A percentile compares a stretch with the other conserved stretches of the same genome.
phyloP scores from a whole-genome alignment of 192 early-diverging fungal species.

The Mortierella antarctica region DNA sequence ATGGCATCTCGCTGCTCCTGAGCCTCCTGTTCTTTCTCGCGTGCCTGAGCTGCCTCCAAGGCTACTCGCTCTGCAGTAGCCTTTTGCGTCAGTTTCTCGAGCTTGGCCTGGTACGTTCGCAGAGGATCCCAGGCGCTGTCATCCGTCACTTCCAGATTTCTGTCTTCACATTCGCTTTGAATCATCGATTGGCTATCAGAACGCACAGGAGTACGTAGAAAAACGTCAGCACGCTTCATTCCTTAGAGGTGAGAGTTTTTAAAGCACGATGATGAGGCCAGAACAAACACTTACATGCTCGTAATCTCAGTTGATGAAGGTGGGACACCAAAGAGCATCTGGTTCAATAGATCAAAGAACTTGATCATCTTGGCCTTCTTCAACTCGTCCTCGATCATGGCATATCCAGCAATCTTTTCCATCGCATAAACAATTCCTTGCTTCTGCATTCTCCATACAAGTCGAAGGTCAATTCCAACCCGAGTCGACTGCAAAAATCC shows the following conservation, averaged over 20 bases:
- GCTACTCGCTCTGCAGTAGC: constrained; percentile 29
- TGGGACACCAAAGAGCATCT: constrained; percentile 49
- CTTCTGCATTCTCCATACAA: constrained; percentile 52
- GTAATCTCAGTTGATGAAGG: constrained; percentile 41
- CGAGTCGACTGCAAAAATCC: constrained; percentile 35
- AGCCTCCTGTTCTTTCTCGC: background rate
- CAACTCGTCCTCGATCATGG: constrained; percentile 11
- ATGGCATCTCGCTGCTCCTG: background rate
- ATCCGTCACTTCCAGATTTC: constrained; percentile 19
- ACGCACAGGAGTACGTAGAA: background rate
- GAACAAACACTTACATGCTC: constrained; percentile 50
- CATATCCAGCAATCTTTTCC: constrained; percentile 29
- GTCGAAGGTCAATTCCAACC: constrained; percentile 14
- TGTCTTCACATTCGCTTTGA: constrained; percentile 30
- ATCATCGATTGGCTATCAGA: constrained; percentile 53
- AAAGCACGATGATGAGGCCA: background rate
- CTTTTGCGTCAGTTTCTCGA: constrained; percentile 55
- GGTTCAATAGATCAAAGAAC: constrained; percentile 60
- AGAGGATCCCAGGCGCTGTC: constrained; percentile 57
- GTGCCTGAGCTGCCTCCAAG: constrained; percentile 1
- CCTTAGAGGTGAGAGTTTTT: too few relatives aligned
- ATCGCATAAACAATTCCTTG: constrained; percentile 49
- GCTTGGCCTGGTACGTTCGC: constrained; percentile 50
- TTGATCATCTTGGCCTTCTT: constrained; percentile 34
- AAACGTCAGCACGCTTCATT: background rate